Evolutionary conservation across 495 filamentous ascomycete genomes (phyloP).

Genomic region (Lepraria neglecta): DNA sequence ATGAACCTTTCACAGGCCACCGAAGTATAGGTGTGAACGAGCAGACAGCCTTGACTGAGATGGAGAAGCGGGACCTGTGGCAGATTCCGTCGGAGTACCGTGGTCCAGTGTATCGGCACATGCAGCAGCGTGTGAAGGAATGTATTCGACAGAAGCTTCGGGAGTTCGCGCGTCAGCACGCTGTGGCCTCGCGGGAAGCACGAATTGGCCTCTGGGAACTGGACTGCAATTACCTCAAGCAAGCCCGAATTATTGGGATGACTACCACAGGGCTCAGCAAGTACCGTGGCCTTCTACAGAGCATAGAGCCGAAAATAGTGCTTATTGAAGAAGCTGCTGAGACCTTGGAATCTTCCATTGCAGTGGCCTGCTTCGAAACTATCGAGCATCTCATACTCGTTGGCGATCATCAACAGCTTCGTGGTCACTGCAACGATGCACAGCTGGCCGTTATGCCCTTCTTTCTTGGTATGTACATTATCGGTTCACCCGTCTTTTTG

Average conservation of each 20-base stretch:
- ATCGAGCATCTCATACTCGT: slow-evolving; percentile 70
- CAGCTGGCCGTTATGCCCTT: slow-evolving; percentile 52
- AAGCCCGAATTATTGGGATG: slow-evolving; percentile 60
- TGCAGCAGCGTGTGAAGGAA: slow-evolving; percentile 43
- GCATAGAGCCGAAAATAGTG: slow-evolving; percentile 58
- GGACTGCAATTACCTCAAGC: slow-evolving; percentile 43
- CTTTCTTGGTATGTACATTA: slow-evolving; percentile 54
- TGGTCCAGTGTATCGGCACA: slow-evolving; percentile 53
- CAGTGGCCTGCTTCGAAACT: slow-evolving; percentile 58
- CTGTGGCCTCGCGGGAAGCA: slow-evolving; percentile 34
- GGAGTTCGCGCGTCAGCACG: slow-evolving; percentile 39
- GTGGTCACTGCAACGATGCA: slow-evolving; percentile 52
- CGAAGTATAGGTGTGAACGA: slow-evolving; percentile 25
- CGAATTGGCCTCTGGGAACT: slow-evolving; percentile 53
- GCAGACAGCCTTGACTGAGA: slow-evolving; percentile 32
- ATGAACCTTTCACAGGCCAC: slow-evolving; percentile 43
- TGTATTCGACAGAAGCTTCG: slow-evolving; percentile 41
- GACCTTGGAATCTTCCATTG: slow-evolving; percentile 59
- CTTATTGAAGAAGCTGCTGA: slow-evolving; percentile 76
- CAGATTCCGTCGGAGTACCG: slow-evolving; percentile 47
- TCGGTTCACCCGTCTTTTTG: too few relatives aligned
- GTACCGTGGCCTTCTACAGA: slow-evolving; percentile 67
- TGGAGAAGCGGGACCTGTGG: slow-evolving; percentile 48
- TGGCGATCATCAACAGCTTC: slow-evolving; percentile 70
- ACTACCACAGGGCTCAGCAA: slow-evolving; percentile 86